Evolutionary conservation across 2,329 filamentous ascomycete species (phyloP), one percentile per base, ranked within the genome.

Genomic region (Xylaria sp.): DNA sequence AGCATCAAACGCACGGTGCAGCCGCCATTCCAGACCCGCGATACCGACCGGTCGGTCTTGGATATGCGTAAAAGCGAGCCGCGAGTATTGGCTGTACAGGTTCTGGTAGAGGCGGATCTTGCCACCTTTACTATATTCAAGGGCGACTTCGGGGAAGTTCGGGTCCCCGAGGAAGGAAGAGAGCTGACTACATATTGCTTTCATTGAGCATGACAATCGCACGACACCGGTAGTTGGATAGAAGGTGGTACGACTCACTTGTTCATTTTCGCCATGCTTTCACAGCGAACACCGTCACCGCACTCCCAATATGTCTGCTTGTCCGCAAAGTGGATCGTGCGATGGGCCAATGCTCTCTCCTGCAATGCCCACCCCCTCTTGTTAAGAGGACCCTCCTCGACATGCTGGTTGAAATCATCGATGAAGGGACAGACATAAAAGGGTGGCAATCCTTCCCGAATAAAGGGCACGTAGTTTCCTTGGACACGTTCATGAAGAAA

Each of bases 221-320:
- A n/a, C n/a, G n/a, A n/a, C n/a, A n/a, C n/a, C n/a, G n/a, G n/a
- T n/a, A n/a, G n/a, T n/a, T n/a, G 21, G n/a, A 6, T 19, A 42
- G 11, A 22, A 26, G 5, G 21, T 11, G 19, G 16, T 42, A 21
- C 24, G 16, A 19, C 51, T 29, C 43, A 56, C 50, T 56, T 56
- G 1, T 42, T n/a, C 22, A 52, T 21, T 11, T 38, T 34, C 2
- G 44, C 29, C 1, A 44, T 20, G 4, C 55, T 60, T 18, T 62
- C 57, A 19, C 52, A 58, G 2, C 53, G 54, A 9, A 62, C 48
- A 7, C 56, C 58, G 4, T 39, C 21, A 9, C 57, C 57, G 29
- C 59, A 62, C 24, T 62, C 57, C 59, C 59, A 62, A 22, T 62
- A 62, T 16, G 45, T 43, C 43, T 62, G 59, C 7, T 26, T 53